These are phyloP conservation scores for Brachypodium distachyon DNA, from an alignment of 202 grass and related monocot genomes.

Conservation along the genomic window DNA sequence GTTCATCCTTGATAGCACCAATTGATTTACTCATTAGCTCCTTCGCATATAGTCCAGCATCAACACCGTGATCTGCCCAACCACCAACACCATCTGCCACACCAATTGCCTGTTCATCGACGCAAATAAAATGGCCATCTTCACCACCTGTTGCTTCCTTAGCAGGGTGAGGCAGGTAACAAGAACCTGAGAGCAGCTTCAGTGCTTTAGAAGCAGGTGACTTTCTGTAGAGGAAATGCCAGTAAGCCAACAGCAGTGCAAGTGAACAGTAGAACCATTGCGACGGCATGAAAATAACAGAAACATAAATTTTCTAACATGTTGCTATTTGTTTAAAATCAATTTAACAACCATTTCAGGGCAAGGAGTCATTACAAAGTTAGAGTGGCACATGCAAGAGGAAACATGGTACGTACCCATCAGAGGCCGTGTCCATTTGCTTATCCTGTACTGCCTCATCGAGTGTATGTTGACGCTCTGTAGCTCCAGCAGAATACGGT, in stretches of 20 bases:
- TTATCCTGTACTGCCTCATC: conserved; percentile 39
- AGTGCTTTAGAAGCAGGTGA: conserved; percentile 13
- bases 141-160: conserved; percentile 82
- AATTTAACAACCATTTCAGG: neutral
- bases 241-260: neutral
- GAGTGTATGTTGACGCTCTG: conserved; percentile 48
- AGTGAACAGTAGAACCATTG: neutral
- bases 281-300: neutral
- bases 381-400: neutral
- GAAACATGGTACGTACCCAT: conserved; percentile 37
- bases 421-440: conserved; percentile 36
- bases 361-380: neutral
- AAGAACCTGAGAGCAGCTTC: conserved; percentile 67
- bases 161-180: conserved; percentile 77
- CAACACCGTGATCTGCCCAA: conserved; percentile 73
- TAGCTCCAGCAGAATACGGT: conserved; percentile 61
- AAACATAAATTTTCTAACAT: neutral
- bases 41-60: conserved; percentile 73
- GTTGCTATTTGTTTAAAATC: neutral
- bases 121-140: conserved; percentile 78
- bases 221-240: conserved; percentile 30
- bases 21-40: conserved; percentile 76
- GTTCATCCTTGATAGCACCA: conserved; percentile 58
- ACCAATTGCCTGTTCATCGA: conserved; percentile 54
- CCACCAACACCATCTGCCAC: conserved; percentile 87